A percentile compares a stretch with the other conserved stretches of the same genome.
Evolutionary conservation across 176 grass and related monocot genomes (phyloP).

Genomic region (Zizania latifolia): DNA sequence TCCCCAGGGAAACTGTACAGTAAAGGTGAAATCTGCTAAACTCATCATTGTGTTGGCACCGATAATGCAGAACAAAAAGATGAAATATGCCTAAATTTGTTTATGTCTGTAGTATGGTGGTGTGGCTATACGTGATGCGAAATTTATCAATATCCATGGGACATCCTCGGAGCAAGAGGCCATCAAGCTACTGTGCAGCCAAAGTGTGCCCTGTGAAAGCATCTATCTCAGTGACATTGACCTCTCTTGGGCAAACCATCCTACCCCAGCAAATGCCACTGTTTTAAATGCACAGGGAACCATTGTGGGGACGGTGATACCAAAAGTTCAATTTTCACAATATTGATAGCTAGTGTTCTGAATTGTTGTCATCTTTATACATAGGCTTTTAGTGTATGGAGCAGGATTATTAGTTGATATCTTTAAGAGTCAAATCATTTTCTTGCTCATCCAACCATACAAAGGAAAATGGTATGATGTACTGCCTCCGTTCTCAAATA

Average conservation of each 20-base stretch:
- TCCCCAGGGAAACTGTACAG: constrained; percentile 14
- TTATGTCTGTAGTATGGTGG: constrained; percentile 36
- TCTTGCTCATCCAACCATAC: too few relatives aligned
- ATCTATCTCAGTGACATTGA: constrained; percentile 40
- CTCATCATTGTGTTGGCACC: not conserved
- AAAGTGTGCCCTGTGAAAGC: constrained; percentile 27
- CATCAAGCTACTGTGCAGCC: constrained; percentile 47
- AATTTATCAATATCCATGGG: constrained; percentile 41
- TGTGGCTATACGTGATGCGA: constrained; percentile 42
- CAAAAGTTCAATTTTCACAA: constrained; percentile 5
- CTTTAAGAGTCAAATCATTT: too few relatives aligned
- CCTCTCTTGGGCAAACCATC: constrained; percentile 20
- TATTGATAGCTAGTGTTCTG: not conserved
- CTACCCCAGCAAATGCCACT: not conserved
- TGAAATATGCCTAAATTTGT: not conserved
- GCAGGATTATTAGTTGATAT: too few relatives aligned
- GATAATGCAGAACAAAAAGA: not conserved
- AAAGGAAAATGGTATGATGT: too few relatives aligned
- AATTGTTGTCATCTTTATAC: not conserved
- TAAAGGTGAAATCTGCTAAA: constrained; percentile 21
- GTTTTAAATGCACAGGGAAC: constrained; percentile 44
- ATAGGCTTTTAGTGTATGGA: not conserved
- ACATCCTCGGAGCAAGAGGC: constrained; percentile 28
- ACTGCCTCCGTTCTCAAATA: too few relatives aligned
- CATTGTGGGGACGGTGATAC: constrained; percentile 29